phyloP scores from a whole-genome alignment of 768 basidiomycete species.

The Melanogaster broomeanus region DNA sequence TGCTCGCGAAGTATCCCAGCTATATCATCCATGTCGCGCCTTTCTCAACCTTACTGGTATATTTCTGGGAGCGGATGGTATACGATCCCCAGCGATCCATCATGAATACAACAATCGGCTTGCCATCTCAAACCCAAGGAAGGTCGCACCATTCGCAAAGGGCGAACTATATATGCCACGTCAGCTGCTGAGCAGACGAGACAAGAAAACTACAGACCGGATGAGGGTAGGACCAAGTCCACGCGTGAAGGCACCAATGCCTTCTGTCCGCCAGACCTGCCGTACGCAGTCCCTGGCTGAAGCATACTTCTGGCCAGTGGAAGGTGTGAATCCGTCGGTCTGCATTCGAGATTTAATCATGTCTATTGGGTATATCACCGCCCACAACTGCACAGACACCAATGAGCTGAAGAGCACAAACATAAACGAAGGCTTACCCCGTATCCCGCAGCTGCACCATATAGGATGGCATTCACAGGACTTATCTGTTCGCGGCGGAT shows the following conservation, averaged over 20 bases:
- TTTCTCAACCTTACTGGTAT: slow-evolving; percentile 1
- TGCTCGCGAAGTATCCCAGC: slow-evolving; percentile 1
- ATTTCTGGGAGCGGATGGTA: background rate
- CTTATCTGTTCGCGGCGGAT: slow-evolving; percentile 77
- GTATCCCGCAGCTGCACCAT: slow-evolving; percentile 92
- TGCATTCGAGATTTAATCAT: slow-evolving; percentile 97
- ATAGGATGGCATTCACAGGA: slow-evolving; percentile 76
- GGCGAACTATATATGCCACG: slow-evolving; percentile 65
- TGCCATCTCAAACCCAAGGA: slow-evolving; percentile 94
- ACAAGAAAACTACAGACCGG: slow-evolving; percentile 51
- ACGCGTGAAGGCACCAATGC: slow-evolving; percentile 82
- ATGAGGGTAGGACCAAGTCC: slow-evolving; percentile 93
- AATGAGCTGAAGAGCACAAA: slow-evolving; percentile 8
- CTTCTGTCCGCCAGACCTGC: slow-evolving; percentile 82
- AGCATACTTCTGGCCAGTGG: slow-evolving; percentile 79
- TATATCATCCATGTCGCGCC: background rate
- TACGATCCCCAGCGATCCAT: background rate
- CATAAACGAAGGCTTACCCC: slow-evolving; percentile 53
- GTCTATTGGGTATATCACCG: slow-evolving; percentile 93
- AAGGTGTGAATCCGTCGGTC: slow-evolving; percentile 81
- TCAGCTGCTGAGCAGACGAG: slow-evolving; percentile 7
- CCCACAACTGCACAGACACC: slow-evolving; percentile 64
- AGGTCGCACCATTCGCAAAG: slow-evolving; percentile 96
- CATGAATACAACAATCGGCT: slow-evolving; percentile 62
- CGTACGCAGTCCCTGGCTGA: slow-evolving; percentile 82